Base-by-base conservation (phyloP, 164 flowering plant genomes). In the Platanus orientalis region DNA sequence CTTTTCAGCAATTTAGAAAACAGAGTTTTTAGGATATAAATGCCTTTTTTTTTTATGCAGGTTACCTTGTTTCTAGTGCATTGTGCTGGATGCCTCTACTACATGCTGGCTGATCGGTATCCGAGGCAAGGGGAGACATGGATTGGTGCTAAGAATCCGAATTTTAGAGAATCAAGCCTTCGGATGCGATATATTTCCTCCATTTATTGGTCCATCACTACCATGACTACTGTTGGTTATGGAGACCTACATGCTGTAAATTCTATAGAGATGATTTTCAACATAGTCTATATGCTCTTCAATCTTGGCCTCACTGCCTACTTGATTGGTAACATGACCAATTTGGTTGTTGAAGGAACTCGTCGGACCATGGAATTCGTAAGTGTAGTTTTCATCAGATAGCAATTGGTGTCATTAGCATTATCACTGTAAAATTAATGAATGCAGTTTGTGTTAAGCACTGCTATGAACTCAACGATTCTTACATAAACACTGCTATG, bases 271-370 rank as follows among this genome's bases (percentile, higher is more conserved):
- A 94, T 90, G 98, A 69, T 87, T 62, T 90, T 94, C 80, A 89
- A 80, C 63, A 84, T 86, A 14, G 75, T 83, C 75, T 91, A 89
- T 80, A 87, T 94, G 98, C 88, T 94, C 70, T 84, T 91, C 65
- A 94, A 94, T 68, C 89, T 94, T 23, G 94, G 92, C 68, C 76
- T 94, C 23, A 94, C 95, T 5, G 92, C 98, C 28, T 94, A 94
- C 68, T 64, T 94, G 24, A 94, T 94, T 54, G 98, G 98, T 2
- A 94, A 94, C 81, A 94, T 94, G 96, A 94, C 98, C 4, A 94
- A 94, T 65, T 69, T 94, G 29, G 96, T 94, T 28, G 98, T 91
- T 2, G 91, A 94, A 83, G 96, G 98, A 54, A 94, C 98, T 21
- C 85, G 90, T 24, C 84, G 95, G 6, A 94, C 98, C 56, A 94